These are phyloP conservation scores for Hydnomerulius pinastri DNA, from an alignment of 768 basidiomycete species.

Conservation along the genomic window DNA sequence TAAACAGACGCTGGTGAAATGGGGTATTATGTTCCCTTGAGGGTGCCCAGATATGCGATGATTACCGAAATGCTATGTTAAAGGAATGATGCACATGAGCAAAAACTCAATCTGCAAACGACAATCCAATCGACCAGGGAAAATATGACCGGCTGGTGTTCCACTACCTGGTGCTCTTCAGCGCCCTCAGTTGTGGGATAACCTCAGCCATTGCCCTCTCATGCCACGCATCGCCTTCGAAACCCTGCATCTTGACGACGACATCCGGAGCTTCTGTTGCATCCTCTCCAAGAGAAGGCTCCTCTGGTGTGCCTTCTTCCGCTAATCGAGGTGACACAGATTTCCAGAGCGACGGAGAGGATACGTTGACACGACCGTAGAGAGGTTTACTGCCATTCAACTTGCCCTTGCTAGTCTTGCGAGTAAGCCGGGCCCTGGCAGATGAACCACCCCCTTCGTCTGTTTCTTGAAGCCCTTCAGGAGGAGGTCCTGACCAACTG, in stretches of 20 bases:
- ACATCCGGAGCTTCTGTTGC: neutral
- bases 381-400: neutral
- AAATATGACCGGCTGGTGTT: neutral
- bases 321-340: neutral
- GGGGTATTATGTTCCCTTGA: neutral
- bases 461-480: neutral
- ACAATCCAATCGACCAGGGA: neutral
- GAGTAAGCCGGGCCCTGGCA: neutral
- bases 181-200: conserved; percentile 30
- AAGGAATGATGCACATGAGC: too few species aligned
- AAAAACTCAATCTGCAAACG: too few species aligned
- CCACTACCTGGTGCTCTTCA: conserved; percentile 18
- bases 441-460: neutral
- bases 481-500: conserved; percentile 24
- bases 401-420: conserved; percentile 4
- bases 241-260: conserved; percentile 15
- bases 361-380: neutral
- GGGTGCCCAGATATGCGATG: neutral
- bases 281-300: neutral
- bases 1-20: too few species aligned
- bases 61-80: too few species aligned
- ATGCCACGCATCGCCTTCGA: conserved; percentile 16
- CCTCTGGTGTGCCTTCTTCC: neutral
- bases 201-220: conserved; percentile 29
- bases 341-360: conserved; percentile 5